A percentile compares a stretch with the other conserved stretches of the same genome.
Evolutionary conservation across 1,284 basidiomycete species (phyloP).

Genomic region (Melanopsichium pennsylvanicum): DNA sequence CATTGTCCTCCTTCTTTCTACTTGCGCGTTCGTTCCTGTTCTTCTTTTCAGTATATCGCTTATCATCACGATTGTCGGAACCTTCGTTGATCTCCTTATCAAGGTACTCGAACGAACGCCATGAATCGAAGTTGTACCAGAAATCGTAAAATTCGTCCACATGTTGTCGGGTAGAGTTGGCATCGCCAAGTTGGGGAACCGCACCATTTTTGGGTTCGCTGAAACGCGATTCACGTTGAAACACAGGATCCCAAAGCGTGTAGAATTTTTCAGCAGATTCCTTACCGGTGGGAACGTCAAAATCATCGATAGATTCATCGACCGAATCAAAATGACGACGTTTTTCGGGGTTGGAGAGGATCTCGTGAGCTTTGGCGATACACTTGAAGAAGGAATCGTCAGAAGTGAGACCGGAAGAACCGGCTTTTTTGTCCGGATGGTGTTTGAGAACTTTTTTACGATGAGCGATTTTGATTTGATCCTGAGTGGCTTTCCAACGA

Average conservation of each 20-base stretch:
- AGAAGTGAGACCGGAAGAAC: conserved; percentile 76
- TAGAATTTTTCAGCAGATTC: conserved; percentile 73
- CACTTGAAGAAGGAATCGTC: conserved; percentile 99
- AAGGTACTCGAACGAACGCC: conserved; percentile 96
- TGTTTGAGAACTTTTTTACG: conserved; percentile 99
- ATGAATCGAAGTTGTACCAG: conserved; percentile 99
- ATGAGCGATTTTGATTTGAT: conserved; percentile 97
- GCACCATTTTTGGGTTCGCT: conserved; percentile 77
- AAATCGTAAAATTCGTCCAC: conserved; percentile 97
- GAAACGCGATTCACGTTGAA: conserved; percentile 90
- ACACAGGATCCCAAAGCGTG: conserved; percentile 76
- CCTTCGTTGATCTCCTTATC: conserved; percentile 99
- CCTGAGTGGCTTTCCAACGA: conserved; percentile 84
- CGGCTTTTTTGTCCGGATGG: conserved; percentile 98
- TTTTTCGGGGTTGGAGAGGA: conserved; percentile 84
- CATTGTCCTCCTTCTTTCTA: conserved; percentile 97
- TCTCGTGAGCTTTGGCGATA: conserved; percentile 94
- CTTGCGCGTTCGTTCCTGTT: conserved; percentile 96
- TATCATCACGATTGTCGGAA: conserved; percentile 95
- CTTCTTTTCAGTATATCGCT: conserved; percentile 99
- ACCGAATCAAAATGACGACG: conserved; percentile 96
- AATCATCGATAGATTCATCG: conserved; percentile 83
- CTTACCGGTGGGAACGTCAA: conserved; percentile 64
- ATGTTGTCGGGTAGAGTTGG: conserved; percentile 78
- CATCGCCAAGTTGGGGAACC: conserved; percentile 81